Conservation (phyloP, 805 yeast genomes). For the Wickerhamomyces strasburgensis region DNA sequence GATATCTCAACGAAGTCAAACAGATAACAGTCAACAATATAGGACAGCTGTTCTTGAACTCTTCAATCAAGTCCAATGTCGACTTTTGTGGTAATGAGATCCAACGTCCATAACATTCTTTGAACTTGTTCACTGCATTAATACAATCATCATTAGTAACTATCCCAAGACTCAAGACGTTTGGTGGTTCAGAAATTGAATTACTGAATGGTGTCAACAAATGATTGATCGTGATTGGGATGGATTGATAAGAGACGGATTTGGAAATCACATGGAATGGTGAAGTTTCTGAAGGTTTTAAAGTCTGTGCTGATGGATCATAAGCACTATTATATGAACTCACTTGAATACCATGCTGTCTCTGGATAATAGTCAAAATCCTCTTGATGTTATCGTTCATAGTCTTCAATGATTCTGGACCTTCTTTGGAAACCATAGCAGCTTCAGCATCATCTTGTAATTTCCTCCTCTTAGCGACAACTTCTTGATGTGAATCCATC, state of each 20-base stretch:
- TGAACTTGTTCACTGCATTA: slow-evolving; percentile 49
- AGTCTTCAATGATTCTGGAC: slow-evolving; percentile 7
- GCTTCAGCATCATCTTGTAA: slow-evolving; percentile 9
- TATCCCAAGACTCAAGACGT: slow-evolving; percentile 47
- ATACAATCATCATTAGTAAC: slow-evolving; percentile 44
- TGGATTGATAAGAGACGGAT: slow-evolving; percentile 12
- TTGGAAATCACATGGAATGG: slow-evolving; percentile 23
- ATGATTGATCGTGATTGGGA: slow-evolving; percentile 16
- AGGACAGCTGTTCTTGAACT: slow-evolving; percentile 48
- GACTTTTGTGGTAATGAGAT: slow-evolving; percentile 58
- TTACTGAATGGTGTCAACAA: slow-evolving; percentile 10
- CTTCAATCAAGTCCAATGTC: slow-evolving; percentile 43
- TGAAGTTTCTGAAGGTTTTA: slow-evolving; percentile 27
- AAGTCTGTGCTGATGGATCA: slow-evolving; percentile 11
- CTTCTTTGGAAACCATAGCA: slow-evolving; percentile 10
- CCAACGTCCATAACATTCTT: slow-evolving; percentile 74
- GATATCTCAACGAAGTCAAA: slow-evolving; percentile 53
- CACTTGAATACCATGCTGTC: slow-evolving; percentile 8
- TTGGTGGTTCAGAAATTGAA: slow-evolving; percentile 28
- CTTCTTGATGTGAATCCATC: slow-evolving; percentile 5
- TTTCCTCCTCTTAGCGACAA: slow-evolving; percentile 10
- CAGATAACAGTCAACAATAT: slow-evolving; percentile 65
- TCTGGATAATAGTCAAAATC: slow-evolving; percentile 12
- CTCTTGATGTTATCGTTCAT: slow-evolving; percentile 13
- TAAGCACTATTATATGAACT: slow-evolving; percentile 4